Evolutionary conservation across 2,329 filamentous ascomycete genomes (phyloP), one percentile per base, ranked within the genome.

Genomic region (Sclerotinia borealis): DNA sequence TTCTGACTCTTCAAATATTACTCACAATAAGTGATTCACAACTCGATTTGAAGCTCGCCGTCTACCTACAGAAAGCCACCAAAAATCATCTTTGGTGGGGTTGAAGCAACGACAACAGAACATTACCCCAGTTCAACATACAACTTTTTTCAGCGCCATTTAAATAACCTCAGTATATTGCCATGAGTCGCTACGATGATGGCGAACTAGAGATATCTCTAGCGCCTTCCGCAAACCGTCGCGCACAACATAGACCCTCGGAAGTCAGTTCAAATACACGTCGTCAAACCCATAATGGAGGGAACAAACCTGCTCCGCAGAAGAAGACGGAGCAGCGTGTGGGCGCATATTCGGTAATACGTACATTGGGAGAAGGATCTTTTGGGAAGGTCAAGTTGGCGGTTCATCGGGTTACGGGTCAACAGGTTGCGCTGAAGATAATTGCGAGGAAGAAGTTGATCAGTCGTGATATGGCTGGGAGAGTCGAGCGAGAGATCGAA

Each of bases 341-440:
- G 73, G 92, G 92, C 69, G 91, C 93, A 77, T 99, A 99, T 80
- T 90, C 90, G 72, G 88, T 97, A 63, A 83, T 96, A 70, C 89
- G 88, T 75, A 97, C 93, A 19, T 83, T 99, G 17, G 95, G 95
- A 63, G 95, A 99, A 79, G 95, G 95, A 52, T 97, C 93, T 3
- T 99, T 99, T 76, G 95, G 95, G 72, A 99, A 99, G 80, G 95
- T 99, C 76, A 98, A 98, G 81, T 85, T 99, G 71, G 95, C 95
- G 27, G 90, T 93, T 48, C 95, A 99, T 75, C 87, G 92, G 72
- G 87, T 92, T 70, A 98, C 91, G 69, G 91, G 91, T 68, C 93
- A 98, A 77, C 91, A 97, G 79, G 95, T 99, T 58, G 95, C 95
- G 34, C 84, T 99, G 74, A 99, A 99, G 83, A 97, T 98, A 74